A percentile compares a stretch with the other conserved stretches of the same genome.
These are phyloP conservation scores for Solanum paucissectum DNA, from an alignment of 257 asterid genomes.

Conservation along the genomic window DNA sequence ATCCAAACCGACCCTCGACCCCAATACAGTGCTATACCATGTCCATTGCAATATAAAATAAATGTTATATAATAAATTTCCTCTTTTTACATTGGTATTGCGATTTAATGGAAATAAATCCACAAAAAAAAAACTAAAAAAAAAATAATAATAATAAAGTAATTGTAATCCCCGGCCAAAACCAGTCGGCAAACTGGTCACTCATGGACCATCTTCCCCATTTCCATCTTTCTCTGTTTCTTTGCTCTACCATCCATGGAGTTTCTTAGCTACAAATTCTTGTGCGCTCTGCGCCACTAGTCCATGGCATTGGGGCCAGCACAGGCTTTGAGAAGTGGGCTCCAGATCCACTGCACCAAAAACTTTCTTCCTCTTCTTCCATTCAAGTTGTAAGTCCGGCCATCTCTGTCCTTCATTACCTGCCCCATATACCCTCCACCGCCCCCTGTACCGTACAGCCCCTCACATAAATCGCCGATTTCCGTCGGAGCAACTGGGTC, in stretches of 20 bases:
- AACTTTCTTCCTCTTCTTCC: conserved; percentile 65
- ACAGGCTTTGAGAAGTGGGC: conserved; percentile 58
- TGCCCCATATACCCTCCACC: conserved; percentile 89
- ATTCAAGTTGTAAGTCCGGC: conserved; percentile 59
- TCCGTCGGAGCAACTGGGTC: conserved; percentile 92
- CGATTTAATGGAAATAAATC: background rate
- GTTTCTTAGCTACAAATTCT: background rate
- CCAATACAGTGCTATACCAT: no score
- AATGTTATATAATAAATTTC: background rate
- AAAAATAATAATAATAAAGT: background rate
- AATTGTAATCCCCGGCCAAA: background rate
- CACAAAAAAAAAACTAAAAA: background rate
- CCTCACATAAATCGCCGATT: conserved; percentile 86
- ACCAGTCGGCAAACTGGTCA: background rate
- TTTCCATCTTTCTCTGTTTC: background rate
- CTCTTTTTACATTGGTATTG: background rate
- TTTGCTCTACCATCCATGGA: background rate
- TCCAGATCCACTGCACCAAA: conserved; percentile 90
- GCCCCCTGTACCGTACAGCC: conserved; percentile 84
- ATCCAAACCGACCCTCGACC: no score
- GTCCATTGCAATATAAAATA: background rate
- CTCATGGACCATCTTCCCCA: background rate
- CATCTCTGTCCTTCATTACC: conserved; percentile 47
- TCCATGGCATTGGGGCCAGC: conserved; percentile 86
- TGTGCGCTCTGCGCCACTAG: background rate